Percentiles rank a stretch among this genome's conserved stretches.
Evolutionary conservation across 1,284 basidiomycete genomes (phyloP).

Genomic region (Puccinia horiana): DNA sequence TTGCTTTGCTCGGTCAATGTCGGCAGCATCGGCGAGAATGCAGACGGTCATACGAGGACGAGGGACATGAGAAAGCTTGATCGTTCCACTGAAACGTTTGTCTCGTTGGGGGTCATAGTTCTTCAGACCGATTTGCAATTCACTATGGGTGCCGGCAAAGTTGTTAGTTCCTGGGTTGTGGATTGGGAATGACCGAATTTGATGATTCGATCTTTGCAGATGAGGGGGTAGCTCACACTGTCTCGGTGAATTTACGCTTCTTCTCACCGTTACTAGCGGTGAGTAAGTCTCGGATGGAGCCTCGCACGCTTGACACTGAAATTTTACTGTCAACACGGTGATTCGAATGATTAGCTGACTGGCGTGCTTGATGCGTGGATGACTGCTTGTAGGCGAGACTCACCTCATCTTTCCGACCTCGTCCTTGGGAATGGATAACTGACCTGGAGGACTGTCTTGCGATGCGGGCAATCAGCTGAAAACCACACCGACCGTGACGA

Average conservation of each 20-base stretch:
- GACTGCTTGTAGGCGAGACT: background rate
- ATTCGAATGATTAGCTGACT: background rate
- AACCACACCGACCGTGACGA: background rate
- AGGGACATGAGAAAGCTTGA: constrained; percentile 88
- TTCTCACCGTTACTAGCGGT: constrained; percentile 73
- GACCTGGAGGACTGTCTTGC: background rate
- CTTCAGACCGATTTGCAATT: constrained; percentile 95
- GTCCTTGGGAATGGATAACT: constrained; percentile 2
- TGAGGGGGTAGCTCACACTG: constrained; percentile 59
- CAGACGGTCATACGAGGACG: constrained; percentile 99
- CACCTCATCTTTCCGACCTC: constrained; percentile 18
- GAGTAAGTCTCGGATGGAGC: constrained; percentile 83
- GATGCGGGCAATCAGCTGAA: too few species aligned
- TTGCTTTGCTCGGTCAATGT: constrained; percentile 98
- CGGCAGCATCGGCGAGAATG: constrained; percentile 97
- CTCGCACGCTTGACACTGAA: constrained; percentile 98
- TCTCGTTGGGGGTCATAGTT: constrained; percentile 91
- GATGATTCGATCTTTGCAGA: constrained; percentile 9
- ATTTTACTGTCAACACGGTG: constrained; percentile 65
- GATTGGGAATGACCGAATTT: background rate
- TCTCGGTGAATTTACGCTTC: constrained; percentile 85
- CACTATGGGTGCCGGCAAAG: constrained; percentile 61
- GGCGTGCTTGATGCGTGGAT: background rate
- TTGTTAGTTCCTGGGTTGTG: background rate
- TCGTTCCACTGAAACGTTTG: constrained; percentile 60